These are phyloP conservation scores for Tulasnella calospora DNA, from an alignment of 768 basidiomycete genomes.

Conservation along the genomic window DNA sequence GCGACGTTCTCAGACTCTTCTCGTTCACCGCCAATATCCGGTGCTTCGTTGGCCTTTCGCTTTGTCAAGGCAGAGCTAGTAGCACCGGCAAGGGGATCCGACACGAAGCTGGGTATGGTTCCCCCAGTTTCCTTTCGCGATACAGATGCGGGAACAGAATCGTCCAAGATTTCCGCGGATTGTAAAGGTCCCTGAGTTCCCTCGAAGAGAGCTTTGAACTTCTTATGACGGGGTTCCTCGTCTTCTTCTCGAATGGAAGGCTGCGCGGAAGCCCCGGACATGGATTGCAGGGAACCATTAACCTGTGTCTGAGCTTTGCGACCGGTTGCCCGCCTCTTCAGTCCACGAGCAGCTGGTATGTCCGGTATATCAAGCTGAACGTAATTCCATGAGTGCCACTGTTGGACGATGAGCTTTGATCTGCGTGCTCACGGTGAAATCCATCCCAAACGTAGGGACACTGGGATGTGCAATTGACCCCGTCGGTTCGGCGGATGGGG, in stretches of 20 bases:
- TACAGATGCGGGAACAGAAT: neutral
- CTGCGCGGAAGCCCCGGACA: neutral
- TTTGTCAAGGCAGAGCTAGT: neutral
- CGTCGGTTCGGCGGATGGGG: slow-evolving; percentile 6
- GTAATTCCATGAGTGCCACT: neutral
- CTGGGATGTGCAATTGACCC: neutral
- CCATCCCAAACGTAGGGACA: neutral
- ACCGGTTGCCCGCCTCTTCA: slow-evolving; percentile 19
- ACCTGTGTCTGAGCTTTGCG: neutral
- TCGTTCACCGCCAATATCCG: neutral
- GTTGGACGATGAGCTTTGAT: neutral
- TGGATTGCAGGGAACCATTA: neutral
- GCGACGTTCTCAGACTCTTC: neutral
- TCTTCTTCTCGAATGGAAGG: neutral
- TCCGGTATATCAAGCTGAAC: neutral
- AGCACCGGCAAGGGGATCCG: neutral
- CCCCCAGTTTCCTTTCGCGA: neutral
- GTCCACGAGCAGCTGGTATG: neutral
- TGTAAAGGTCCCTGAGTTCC: slow-evolving; percentile 19
- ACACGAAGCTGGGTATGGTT: neutral
- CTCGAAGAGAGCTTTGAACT: slow-evolving; percentile 21
- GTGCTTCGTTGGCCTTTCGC: neutral
- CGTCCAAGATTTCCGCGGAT: neutral
- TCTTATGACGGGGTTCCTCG: slow-evolving; percentile 18
- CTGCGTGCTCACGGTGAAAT: neutral